Conservation (phyloP, 306 rosid genomes). For the Mimosa pudica region DNA sequence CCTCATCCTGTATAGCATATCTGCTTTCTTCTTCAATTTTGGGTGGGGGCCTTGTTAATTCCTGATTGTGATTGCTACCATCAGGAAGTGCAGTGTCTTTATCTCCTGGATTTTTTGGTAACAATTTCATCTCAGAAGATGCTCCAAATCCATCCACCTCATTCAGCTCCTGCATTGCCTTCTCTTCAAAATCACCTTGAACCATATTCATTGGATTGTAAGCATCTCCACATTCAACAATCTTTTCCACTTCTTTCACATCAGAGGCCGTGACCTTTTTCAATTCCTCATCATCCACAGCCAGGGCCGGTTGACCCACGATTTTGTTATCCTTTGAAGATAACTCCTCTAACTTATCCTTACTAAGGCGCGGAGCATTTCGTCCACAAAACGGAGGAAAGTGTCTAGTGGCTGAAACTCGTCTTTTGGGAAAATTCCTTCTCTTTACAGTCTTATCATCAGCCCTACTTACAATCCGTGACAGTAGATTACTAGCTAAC, state of each 20-base stretch:
- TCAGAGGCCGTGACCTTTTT: slow-evolving; percentile 24
- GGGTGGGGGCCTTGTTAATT: slow-evolving; percentile 39
- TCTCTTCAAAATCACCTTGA: slow-evolving; percentile 35
- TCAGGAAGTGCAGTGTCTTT: slow-evolving; percentile 27
- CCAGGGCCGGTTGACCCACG: slow-evolving; percentile 35
- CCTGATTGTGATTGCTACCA: slow-evolving; percentile 36
- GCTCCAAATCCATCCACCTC: slow-evolving; percentile 28
- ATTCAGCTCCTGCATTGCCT: slow-evolving; percentile 30
- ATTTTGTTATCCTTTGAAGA: slow-evolving; percentile 28
- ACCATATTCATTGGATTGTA: slow-evolving; percentile 22
- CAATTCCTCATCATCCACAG: slow-evolving; percentile 36
- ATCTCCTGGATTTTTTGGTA: slow-evolving; percentile 30
- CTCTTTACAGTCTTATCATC: slow-evolving; percentile 41
- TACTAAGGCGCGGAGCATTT: slow-evolving; percentile 45
- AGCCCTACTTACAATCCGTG: slow-evolving; percentile 30
- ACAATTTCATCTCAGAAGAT: slow-evolving; percentile 29
- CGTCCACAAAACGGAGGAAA: slow-evolving; percentile 79
- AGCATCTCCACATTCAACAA: slow-evolving; percentile 37
- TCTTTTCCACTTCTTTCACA: slow-evolving; percentile 38
- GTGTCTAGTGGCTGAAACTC: slow-evolving; percentile 68
- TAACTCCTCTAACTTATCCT: slow-evolving; percentile 29
- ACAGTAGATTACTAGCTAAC: slow-evolving; percentile 32
- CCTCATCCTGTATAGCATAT: slow-evolving; percentile 35
- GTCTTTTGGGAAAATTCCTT: slow-evolving; percentile 66
- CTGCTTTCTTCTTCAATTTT: slow-evolving; percentile 25